These are phyloP conservation scores for Botrytis squamosa DNA, from an alignment of 2,329 filamentous ascomycete species.

Conservation along the genomic window DNA sequence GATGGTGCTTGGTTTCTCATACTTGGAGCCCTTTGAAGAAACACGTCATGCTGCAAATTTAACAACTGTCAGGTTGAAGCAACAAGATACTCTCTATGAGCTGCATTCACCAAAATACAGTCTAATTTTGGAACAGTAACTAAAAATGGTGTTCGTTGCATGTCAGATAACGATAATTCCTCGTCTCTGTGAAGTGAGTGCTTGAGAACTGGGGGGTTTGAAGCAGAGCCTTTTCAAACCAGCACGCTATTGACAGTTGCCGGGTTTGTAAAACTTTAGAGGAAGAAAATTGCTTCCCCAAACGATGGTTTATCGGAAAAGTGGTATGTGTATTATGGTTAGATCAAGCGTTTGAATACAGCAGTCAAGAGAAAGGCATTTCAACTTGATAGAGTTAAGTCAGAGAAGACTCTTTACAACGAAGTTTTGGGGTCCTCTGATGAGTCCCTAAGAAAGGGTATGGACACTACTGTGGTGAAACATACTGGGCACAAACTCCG, in stretches of 20 bases:
- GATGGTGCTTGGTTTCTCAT: background rate
- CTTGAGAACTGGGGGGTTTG: background rate
- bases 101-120: background rate
- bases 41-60: background rate
- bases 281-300: background rate
- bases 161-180: background rate
- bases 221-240: background rate
- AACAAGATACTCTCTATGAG: background rate
- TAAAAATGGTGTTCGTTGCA: background rate
- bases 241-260: background rate
- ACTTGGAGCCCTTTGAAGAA: background rate
- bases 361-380: background rate
- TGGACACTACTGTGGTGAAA: background rate
- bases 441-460: background rate
- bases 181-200: background rate
- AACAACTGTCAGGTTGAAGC: background rate
- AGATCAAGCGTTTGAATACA: accelerated
- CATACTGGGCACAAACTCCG: background rate
- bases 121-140: background rate
- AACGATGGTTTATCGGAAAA: background rate
- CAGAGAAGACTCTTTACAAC: background rate
- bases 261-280: background rate
- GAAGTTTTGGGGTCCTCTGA: background rate
- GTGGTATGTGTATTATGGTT: background rate
- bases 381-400: background rate